These are phyloP conservation scores for Furcasterigmium furcatum DNA, from an alignment of 2,329 filamentous ascomycete species.

Conservation along the genomic window DNA sequence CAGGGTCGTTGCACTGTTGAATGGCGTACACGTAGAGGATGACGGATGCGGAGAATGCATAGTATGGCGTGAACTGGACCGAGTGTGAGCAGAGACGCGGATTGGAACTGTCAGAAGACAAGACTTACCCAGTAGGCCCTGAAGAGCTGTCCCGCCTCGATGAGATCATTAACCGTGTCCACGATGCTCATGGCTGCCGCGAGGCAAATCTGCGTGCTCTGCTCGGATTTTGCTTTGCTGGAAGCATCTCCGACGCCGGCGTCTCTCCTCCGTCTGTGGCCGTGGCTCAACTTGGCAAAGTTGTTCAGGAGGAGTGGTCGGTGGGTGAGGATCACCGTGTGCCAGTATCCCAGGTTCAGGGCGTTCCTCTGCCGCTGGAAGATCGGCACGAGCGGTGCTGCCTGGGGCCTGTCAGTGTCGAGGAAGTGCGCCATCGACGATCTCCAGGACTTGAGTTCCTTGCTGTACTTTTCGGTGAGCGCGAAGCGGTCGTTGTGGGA, in stretches of 20 bases:
- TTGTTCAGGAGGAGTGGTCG: slow-evolving; percentile 31
- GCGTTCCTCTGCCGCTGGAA: slow-evolving; percentile 36
- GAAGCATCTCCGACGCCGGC: neutral
- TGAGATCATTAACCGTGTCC: slow-evolving; percentile 31
- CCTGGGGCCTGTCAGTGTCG: slow-evolving; percentile 30
- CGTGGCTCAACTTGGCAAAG: slow-evolving; percentile 26
- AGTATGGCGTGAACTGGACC: slow-evolving; percentile 36
- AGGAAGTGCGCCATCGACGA: slow-evolving; percentile 29
- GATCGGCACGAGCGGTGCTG: slow-evolving; percentile 27
- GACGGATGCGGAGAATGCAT: slow-evolving; percentile 38
- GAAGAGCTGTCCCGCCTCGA: slow-evolving; percentile 27
- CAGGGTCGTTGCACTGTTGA: slow-evolving; percentile 22
- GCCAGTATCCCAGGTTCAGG: slow-evolving; percentile 36
- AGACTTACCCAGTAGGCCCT: slow-evolving; percentile 33
- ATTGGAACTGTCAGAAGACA: too few relatives aligned
- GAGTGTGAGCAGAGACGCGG: neutral
- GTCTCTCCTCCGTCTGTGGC: slow-evolving; percentile 6
- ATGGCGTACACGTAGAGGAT: slow-evolving; percentile 40
- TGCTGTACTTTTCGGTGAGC: slow-evolving; percentile 21
- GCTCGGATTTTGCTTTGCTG: slow-evolving; percentile 3
- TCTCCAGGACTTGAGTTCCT: slow-evolving; percentile 30
- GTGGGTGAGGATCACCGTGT: slow-evolving; percentile 33
- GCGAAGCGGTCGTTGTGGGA: slow-evolving; percentile 16
- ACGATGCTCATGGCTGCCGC: slow-evolving; percentile 33
- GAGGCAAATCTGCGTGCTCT: slow-evolving; percentile 22